Base-by-base conservation (phyloP, 306 rosid genomes). In the Ceratonia siliqua region DNA sequence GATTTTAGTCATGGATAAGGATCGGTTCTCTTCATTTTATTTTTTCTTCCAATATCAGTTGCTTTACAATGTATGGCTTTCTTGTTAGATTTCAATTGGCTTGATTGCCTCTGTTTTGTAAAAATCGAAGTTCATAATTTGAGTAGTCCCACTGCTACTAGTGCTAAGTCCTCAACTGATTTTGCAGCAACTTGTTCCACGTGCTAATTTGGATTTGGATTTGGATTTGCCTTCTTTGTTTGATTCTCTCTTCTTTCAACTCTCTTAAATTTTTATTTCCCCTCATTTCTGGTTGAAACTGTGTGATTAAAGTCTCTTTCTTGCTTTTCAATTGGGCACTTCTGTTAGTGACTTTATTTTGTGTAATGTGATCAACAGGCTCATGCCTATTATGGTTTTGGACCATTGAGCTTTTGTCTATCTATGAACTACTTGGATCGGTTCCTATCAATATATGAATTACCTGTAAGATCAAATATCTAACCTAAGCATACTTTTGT, bases 361-460 rank as follows among this genome's bases (percentile, higher is more conserved):
- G n/a, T 30, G 2, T 52, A 63, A 71, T 74, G 68, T 80, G 80
- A 70, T 78, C 57, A 56, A 80, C 93, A 91, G 98, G 96, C 87
- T 79, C 81, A 80, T 82, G 55, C 81, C 27, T 78, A 74, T 72
- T 79, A 69, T 73, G 81, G 82, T 53, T 89, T 89, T 78, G 95
- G 93, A 73, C 84, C 93, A 39, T 52, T 70, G 48, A 73, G 84
- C 81, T 39, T 87, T 22, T 86, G 79, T 79, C 88, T 90, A 22
- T 76, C 92, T 15, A 83, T 85, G 78, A 93, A 90, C 82, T 93
- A 93, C 85, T 72, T 86, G 79, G 98, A 93, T 81, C 92, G 97
- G 52, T 89, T 89, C 82, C 86, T 90, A 45, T 89, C 97, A 20
- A 42, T 75, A 3, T 55, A 79, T 79, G 78, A 87, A 62, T 78